Base-by-base conservation (phyloP, 345 rosid genomes). In the Citrus mangshanensis region DNA sequence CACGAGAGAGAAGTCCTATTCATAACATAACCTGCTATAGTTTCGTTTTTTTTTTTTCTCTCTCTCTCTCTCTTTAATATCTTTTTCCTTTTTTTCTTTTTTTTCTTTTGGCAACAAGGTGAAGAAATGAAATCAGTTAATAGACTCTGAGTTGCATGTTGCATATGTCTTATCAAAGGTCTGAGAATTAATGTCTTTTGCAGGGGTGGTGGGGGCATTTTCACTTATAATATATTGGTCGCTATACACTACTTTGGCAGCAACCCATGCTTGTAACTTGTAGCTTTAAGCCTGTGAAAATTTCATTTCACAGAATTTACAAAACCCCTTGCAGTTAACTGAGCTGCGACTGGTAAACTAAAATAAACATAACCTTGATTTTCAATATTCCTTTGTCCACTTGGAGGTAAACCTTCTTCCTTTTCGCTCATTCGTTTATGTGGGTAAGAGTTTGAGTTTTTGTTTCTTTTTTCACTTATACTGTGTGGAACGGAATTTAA, bases 201-300 rank as follows among this genome's bases (percentile, higher is more conserved):
- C 81, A 68, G 66, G 59, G 34, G 72, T 65, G 80, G 89, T 89
- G 89, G 89, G 89, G 88, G 68, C 80, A 80, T 71, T 61, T 78
- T 68, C 70, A 35, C 76, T 80, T 55, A 80, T 77, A 61, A 69
- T 74, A 54, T 54, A 68, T 69, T 73, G 66, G 40, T 27, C n/a
- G 55, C 32, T 66, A 60, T 54, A 59, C 73, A 62, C 18, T 38
- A 46, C 4, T 14, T 58, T 77, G 76, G 81, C 21, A 32, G 65
- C 67, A 71, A 81, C 83, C 74, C 78, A 74, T 84, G 78, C 88
- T 77, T 83, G 68, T 66, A 80, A 73, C 81, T 72, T 42, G 22
- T 54, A 19, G 51, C 51, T 46, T 46, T 46, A 77, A 72, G 83
- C 67, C 80, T 56, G 64, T 75, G 78, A 81, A 79, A 71, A 66